phyloP scores from a whole-genome alignment of 441 rosid genomes.

The Bruguiera hainesii region DNA sequence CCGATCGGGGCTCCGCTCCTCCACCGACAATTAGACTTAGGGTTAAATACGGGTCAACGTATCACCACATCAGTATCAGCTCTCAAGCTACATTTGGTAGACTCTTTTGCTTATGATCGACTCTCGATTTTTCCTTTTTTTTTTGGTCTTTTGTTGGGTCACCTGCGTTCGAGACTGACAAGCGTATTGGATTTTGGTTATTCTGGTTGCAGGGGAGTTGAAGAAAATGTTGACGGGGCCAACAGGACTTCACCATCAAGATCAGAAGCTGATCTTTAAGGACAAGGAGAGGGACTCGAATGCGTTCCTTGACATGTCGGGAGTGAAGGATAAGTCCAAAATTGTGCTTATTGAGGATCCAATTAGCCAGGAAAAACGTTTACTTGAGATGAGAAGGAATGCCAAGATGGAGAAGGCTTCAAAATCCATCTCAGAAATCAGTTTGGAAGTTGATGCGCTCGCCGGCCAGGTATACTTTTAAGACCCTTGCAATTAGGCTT shows the following conservation, averaged over 20 bases:
- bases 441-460: constrained; percentile 83
- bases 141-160: too few relatives aligned
- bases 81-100: constrained; percentile 93
- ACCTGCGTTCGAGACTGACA: too few relatives aligned
- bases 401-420: constrained; percentile 89
- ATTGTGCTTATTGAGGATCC: constrained; percentile 83
- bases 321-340: constrained; percentile 90
- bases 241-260: constrained; percentile 89
- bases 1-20: constrained; percentile 57
- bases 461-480: constrained; percentile 57
- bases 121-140: background rate
- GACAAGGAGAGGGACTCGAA: constrained; percentile 95
- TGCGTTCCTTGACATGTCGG: constrained; percentile 73
- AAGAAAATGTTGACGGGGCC: constrained; percentile 86
- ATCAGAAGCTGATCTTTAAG: constrained; percentile 83
- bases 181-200: background rate
- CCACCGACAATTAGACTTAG: constrained; percentile 86
- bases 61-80: constrained; percentile 72
- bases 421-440: constrained; percentile 79
- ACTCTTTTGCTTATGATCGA: background rate
- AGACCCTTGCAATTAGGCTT: background rate
- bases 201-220: constrained; percentile 65
- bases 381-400: constrained; percentile 72
- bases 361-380: constrained; percentile 79
- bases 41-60: constrained; percentile 77